Conservation (phyloP, 331 rosid species). For the Ulmus americana region DNA sequence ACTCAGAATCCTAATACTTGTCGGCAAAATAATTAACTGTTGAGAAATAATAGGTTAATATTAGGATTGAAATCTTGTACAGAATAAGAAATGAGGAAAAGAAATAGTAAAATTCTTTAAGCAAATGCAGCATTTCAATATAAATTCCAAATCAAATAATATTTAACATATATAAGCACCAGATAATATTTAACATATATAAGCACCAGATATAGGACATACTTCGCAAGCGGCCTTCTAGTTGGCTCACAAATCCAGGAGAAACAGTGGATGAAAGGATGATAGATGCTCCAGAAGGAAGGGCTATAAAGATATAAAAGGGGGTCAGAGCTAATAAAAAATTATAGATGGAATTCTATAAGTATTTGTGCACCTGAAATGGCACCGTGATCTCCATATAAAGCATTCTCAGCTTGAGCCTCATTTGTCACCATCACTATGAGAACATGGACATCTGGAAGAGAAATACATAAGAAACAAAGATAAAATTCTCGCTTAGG, state of each 20-base stretch:
- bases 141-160: not conserved
- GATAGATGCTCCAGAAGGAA: conserved; percentile 75
- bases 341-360: conserved; percentile 12
- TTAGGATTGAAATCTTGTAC: no score
- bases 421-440: conserved; percentile 87
- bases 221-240: conserved; percentile 67
- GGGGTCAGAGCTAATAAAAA: conserved; percentile 26
- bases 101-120: no score
- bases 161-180: not conserved
- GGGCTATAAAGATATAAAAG: conserved; percentile 43
- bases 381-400: conserved; percentile 84
- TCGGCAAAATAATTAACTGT: not conserved
- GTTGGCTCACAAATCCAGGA: conserved; percentile 82
- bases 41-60: no score
- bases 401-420: conserved; percentile 71
- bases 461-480: conserved; percentile 17
- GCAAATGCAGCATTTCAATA: not conserved
- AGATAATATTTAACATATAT: not conserved
- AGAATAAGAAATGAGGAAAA: no score
- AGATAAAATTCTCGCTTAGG: not conserved
- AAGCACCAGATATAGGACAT: conserved; percentile 24
- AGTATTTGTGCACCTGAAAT: conserved; percentile 58
- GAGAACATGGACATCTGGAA: conserved; percentile 77
- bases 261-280: conserved; percentile 91
- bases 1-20: not conserved